phyloP scores from a whole-genome alignment of 257 asterid species.

The Ligustrum vulgare region DNA sequence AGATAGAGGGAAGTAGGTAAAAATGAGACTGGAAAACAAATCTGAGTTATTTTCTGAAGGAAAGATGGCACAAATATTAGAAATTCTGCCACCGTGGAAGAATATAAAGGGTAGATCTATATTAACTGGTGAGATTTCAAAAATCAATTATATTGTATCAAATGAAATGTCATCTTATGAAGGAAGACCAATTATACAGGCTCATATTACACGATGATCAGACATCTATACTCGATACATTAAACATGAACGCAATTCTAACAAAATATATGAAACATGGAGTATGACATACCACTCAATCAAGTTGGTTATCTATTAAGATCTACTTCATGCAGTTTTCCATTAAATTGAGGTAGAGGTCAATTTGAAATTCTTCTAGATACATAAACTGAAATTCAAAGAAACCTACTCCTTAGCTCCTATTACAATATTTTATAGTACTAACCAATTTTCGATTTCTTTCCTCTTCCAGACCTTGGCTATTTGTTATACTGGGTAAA shows the following conservation, averaged over 20 bases:
- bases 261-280: background rate
- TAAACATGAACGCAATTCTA: background rate
- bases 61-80: background rate
- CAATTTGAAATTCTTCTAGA: too few species aligned
- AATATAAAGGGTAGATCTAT: background rate
- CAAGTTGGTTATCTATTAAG: too few species aligned
- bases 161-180: background rate
- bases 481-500: too few species aligned
- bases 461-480: too few species aligned
- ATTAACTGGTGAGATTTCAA: background rate
- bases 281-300: constrained; percentile 72
- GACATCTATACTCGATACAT: background rate
- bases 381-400: too few species aligned
- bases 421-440: too few species aligned
- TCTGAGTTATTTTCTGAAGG: background rate
- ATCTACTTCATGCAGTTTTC: too few species aligned
- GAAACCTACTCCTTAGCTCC: too few species aligned
- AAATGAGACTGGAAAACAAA: background rate
- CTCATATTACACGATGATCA: background rate
- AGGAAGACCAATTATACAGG: too few species aligned
- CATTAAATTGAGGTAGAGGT: too few species aligned
- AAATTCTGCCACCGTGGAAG: background rate
- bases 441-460: too few species aligned
- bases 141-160: background rate
- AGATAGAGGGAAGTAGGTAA: background rate